Conservation (phyloP, 2,329 filamentous ascomycete species). For the Aphanoascus verrucosus region DNA sequence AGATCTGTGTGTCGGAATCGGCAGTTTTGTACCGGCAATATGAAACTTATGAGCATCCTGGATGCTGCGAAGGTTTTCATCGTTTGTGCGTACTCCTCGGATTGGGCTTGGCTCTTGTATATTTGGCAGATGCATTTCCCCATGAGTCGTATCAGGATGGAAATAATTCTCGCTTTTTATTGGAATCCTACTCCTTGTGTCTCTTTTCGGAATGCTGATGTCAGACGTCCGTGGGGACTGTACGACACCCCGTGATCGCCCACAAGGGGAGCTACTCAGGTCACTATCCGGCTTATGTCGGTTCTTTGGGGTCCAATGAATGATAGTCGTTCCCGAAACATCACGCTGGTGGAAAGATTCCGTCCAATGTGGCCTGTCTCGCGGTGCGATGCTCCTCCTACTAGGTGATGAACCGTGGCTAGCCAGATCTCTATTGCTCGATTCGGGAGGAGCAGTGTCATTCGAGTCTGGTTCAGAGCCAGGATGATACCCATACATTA, state of each 20-base stretch:
- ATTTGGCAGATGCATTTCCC: background rate
- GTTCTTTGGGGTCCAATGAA: constrained; percentile 1
- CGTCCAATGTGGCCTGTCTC: background rate
- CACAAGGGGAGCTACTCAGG: background rate
- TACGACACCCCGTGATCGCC: background rate
- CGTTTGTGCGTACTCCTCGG: background rate
- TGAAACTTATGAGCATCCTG: background rate
- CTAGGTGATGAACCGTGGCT: background rate
- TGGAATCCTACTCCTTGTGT: constrained; percentile 3
- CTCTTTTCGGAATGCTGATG: constrained; percentile 5
- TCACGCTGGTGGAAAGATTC: constrained; percentile 2
- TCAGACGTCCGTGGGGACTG: constrained; percentile 1
- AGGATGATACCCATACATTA: background rate
- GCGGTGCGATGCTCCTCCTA: background rate
- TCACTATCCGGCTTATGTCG: background rate
- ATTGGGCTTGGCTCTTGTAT: background rate
- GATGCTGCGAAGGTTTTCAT: background rate
- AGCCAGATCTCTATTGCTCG: too few species aligned
- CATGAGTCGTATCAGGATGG: background rate
- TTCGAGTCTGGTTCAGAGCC: background rate
- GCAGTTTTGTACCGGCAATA: background rate
- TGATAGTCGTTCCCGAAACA: background rate
- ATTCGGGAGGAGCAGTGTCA: background rate
- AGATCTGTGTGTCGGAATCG: background rate
- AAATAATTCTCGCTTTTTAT: background rate